phyloP scores from a whole-genome alignment of 768 basidiomycete species.

The Leucogyrophana mollusca region DNA sequence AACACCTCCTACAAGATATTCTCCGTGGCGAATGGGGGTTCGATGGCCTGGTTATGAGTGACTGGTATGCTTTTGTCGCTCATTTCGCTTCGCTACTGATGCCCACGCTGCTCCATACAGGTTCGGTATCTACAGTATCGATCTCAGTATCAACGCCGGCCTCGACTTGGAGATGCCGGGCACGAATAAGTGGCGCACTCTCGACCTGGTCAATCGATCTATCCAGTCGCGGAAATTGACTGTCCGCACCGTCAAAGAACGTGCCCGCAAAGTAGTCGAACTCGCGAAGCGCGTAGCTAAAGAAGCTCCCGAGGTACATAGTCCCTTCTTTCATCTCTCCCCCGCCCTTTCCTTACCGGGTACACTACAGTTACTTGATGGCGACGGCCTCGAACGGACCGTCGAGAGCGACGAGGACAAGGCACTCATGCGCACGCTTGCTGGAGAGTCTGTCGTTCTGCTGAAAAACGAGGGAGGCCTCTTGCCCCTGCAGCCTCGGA shows the following conservation, averaged over 20 bases:
- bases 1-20: conserved; percentile 54
- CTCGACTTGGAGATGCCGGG: conserved; percentile 83
- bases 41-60: conserved; percentile 76
- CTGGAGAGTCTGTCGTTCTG: conserved; percentile 69
- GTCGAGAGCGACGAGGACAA: conserved; percentile 62
- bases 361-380: conserved; percentile 55
- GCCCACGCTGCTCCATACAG: conserved; percentile 28
- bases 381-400: conserved; percentile 65
- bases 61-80: conserved; percentile 51
- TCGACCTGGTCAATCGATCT: conserved; percentile 64
- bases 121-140: conserved; percentile 72
- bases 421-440: conserved; percentile 62
- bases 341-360: not conserved
- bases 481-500: conserved; percentile 33
- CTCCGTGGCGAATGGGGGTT: conserved; percentile 75
- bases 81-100: not conserved
- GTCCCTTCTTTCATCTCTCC: not conserved
- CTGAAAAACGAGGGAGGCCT: conserved; percentile 64
- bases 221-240: conserved; percentile 64
- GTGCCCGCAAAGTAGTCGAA: conserved; percentile 65
- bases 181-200: conserved; percentile 68
- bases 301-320: conserved; percentile 59
- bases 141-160: conserved; percentile 67
- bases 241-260: conserved; percentile 60
- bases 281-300: conserved; percentile 68